Conservation (phyloP, 148 eudicot species). For the Vaccinium myrtillus region DNA sequence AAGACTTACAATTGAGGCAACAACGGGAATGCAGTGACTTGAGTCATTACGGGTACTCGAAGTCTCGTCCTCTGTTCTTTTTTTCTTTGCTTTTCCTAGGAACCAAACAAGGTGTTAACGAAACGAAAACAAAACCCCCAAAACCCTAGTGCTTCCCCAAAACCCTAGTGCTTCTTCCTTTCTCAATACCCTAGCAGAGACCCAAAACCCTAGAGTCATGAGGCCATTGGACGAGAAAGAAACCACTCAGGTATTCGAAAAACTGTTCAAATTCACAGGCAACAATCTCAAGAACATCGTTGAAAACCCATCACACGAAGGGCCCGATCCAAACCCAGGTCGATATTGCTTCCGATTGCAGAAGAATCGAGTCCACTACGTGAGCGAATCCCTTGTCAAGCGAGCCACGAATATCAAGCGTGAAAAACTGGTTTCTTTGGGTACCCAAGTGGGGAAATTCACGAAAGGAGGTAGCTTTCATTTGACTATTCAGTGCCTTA, state of each 20-base stretch:
- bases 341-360: conserved; percentile 89
- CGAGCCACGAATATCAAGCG: conserved; percentile 85
- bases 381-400: conserved; percentile 67
- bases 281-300: conserved; percentile 88
- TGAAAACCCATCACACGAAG: conserved; percentile 77
- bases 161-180: background rate
- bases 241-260: conserved; percentile 75
- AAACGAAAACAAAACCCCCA: background rate
- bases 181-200: background rate
- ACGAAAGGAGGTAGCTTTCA: conserved; percentile 76
- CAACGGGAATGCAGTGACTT: too few species aligned
- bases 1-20: too few species aligned
- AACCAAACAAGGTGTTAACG: background rate
- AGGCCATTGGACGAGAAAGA: conserved; percentile 91
- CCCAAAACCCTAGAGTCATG: conserved; percentile 33
- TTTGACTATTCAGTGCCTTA: conserved; percentile 62
- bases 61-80: too few species aligned
- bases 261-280: conserved; percentile 89
- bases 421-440: conserved; percentile 59
- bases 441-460: conserved; percentile 71
- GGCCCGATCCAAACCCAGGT: conserved; percentile 60
- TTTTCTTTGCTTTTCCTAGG: background rate
- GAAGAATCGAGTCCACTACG: conserved; percentile 77
- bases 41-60: too few species aligned
- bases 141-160: background rate